phyloP scores from a whole-genome alignment of 352 stramenopile genomes.

The Phytophthora constricta region DNA sequence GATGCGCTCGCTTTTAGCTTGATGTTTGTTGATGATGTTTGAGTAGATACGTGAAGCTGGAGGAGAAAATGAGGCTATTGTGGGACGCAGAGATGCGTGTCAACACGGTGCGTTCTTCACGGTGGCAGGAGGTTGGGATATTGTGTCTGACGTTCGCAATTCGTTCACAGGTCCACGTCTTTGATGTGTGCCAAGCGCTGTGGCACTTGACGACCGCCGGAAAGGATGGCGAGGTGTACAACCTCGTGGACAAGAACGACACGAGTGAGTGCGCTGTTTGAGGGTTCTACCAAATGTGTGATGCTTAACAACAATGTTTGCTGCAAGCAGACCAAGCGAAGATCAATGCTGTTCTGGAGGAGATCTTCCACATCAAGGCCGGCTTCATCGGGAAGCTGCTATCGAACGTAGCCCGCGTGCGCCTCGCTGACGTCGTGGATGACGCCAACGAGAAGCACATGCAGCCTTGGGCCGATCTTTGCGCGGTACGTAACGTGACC shows the following conservation, averaged over 20 bases:
- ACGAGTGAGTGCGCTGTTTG: slow-evolving; percentile 59
- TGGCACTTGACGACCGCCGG: slow-evolving; percentile 76
- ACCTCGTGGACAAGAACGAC: slow-evolving; percentile 88
- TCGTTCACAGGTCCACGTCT: slow-evolving; percentile 69
- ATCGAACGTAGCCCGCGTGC: slow-evolving; percentile 81
- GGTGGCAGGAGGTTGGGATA: neutral
- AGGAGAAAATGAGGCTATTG: slow-evolving; percentile 90
- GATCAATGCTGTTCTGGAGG: slow-evolving; percentile 76
- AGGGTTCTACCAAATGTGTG: neutral
- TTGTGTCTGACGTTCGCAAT: slow-evolving; percentile 1
- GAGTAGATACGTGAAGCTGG: slow-evolving; percentile 77
- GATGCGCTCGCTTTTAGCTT: too few species aligned
- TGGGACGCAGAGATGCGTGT: slow-evolving; percentile 89
- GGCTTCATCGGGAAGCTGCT: slow-evolving; percentile 88
- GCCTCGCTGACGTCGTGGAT: slow-evolving; percentile 83
- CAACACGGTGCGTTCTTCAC: slow-evolving; percentile 66
- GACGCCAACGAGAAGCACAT: slow-evolving; percentile 93
- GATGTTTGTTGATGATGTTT: too few species aligned
- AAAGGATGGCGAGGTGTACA: slow-evolving; percentile 72
- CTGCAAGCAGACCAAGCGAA: slow-evolving; percentile 68
- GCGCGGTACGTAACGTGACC: slow-evolving; percentile 39
- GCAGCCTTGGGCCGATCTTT: slow-evolving; percentile 88
- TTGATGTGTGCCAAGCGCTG: slow-evolving; percentile 77
- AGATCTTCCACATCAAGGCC: slow-evolving; percentile 84
- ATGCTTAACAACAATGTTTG: neutral